A percentile compares a stretch with the other conserved stretches of the same genome.
These are phyloP conservation scores for Sordariomycetes sp. DNA, from an alignment of 2,329 filamentous ascomycete genomes.

Conservation along the genomic window DNA sequence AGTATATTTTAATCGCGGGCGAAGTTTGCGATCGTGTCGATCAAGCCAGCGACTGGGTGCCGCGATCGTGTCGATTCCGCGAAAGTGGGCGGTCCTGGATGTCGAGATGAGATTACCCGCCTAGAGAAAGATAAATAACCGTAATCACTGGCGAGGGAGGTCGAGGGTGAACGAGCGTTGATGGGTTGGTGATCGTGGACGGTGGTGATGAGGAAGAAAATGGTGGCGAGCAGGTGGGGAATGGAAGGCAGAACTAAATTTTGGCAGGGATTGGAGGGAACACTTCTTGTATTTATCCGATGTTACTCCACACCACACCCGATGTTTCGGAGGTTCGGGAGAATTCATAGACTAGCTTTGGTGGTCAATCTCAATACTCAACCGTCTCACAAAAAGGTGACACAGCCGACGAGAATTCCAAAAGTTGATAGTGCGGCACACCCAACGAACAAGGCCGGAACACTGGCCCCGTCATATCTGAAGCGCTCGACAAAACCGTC, in stretches of 20 bases:
- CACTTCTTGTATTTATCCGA: neutral
- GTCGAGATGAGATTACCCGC: neutral
- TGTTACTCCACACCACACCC: neutral
- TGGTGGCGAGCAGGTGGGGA: neutral
- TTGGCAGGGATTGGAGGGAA: neutral
- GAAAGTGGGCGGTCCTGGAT: neutral
- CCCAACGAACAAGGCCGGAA: neutral
- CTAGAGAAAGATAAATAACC: neutral
- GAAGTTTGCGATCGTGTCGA: neutral
- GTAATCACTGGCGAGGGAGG: neutral
- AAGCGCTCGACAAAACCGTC: neutral
- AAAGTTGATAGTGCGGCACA: neutral
- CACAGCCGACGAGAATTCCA: neutral
- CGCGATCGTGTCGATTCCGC: neutral
- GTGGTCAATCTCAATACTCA: neutral
- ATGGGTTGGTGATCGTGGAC: neutral
- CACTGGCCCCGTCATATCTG: neutral
- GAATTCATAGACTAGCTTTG: neutral
- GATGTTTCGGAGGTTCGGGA: neutral
- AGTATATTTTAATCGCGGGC: neutral
- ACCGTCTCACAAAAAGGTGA: neutral
- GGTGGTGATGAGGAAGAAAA: neutral
- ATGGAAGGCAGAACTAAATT: neutral
- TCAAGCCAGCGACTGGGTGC: neutral
- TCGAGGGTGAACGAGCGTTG: neutral